These are phyloP conservation scores for Gyromitra esculenta DNA, from an alignment of 2,329 filamentous ascomycete genomes.

Conservation along the genomic window DNA sequence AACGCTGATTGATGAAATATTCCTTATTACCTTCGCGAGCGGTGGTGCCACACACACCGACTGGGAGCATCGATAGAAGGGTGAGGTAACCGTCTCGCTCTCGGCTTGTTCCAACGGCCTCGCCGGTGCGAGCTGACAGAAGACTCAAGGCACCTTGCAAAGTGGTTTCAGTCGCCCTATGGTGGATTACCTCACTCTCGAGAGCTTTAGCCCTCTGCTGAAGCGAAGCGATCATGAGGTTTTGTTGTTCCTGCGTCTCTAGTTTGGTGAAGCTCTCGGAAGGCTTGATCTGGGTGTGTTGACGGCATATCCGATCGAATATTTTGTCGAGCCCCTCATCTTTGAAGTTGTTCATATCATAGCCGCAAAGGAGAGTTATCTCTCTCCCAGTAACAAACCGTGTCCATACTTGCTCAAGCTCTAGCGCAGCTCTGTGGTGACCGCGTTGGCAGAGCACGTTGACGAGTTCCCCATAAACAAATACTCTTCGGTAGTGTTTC, in stretches of 20 bases:
- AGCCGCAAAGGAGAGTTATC: conserved; percentile 54
- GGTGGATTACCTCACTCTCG: conserved; percentile 51
- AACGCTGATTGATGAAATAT: conserved; percentile 52
- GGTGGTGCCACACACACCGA: conserved; percentile 50
- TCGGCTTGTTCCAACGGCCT: conserved; percentile 46
- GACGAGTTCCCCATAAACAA: conserved; percentile 55
- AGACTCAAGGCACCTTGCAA: conserved; percentile 49
- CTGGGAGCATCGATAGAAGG: conserved; percentile 47
- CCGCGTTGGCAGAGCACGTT: conserved; percentile 54
- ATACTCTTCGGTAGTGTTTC: conserved; percentile 49
- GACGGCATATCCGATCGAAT: conserved; percentile 51
- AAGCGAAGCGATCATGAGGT: conserved; percentile 50
- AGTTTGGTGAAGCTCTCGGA: conserved; percentile 40
- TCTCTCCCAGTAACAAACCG: conserved; percentile 49
- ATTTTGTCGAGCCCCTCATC: conserved; percentile 49
- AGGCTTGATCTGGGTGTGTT: conserved; percentile 49
- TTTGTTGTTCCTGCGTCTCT: conserved; percentile 44
- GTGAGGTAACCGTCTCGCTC: conserved; percentile 50
- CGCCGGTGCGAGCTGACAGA: conserved; percentile 47
- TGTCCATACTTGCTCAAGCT: conserved; percentile 53
- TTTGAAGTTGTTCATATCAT: conserved; percentile 54
- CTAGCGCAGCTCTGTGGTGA: conserved; percentile 49
- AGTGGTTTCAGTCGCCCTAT: conserved; percentile 46
- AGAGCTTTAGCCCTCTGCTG: conserved; percentile 51
- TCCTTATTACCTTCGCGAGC: conserved; percentile 46